Conservation (phyloP, 2,329 filamentous ascomycete genomes). For the Diaporthe amygdali region DNA sequence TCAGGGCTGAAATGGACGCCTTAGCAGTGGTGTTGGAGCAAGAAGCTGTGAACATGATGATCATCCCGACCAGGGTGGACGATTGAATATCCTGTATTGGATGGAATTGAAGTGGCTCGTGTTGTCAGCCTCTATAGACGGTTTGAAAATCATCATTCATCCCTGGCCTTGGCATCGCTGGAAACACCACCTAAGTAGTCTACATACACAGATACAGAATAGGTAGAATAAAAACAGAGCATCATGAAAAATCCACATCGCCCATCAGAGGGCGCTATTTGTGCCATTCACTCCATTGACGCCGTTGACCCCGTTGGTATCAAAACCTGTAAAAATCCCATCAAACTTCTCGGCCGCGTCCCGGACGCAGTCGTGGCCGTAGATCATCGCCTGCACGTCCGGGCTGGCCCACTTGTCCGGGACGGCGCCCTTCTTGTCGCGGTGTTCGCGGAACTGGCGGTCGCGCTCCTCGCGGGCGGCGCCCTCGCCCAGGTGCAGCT, state of each 20-base stretch:
- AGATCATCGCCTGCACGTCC: slow-evolving; percentile 71
- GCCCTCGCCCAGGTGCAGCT: slow-evolving; percentile 63
- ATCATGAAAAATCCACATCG: neutral
- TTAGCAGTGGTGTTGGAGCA: too few relatives aligned
- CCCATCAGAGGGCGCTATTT: neutral
- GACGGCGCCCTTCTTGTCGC: slow-evolving; percentile 52
- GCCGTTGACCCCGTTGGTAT: slow-evolving; percentile 10
- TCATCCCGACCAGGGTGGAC: too few relatives aligned
- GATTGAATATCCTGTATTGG: too few relatives aligned
- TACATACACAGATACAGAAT: neutral
- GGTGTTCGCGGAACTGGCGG: slow-evolving; percentile 57
- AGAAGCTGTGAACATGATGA: too few relatives aligned
- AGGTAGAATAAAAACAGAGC: neutral
- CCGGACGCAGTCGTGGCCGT: slow-evolving; percentile 65
- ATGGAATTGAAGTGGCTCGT: too few relatives aligned
- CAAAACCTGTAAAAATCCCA: slow-evolving; percentile 43
- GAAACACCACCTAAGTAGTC: neutral
- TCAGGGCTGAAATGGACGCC: neutral
- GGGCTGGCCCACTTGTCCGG: slow-evolving; percentile 76
- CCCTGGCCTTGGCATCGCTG: neutral
- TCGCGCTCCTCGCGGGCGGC: slow-evolving; percentile 64
- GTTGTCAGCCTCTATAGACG: too few relatives aligned
- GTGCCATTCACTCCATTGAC: neutral
- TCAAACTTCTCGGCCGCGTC: slow-evolving; percentile 59
- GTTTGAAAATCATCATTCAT: neutral